Base-by-base conservation (phyloP, 305 asterid species). In the Fraxinus greggii region DNA sequence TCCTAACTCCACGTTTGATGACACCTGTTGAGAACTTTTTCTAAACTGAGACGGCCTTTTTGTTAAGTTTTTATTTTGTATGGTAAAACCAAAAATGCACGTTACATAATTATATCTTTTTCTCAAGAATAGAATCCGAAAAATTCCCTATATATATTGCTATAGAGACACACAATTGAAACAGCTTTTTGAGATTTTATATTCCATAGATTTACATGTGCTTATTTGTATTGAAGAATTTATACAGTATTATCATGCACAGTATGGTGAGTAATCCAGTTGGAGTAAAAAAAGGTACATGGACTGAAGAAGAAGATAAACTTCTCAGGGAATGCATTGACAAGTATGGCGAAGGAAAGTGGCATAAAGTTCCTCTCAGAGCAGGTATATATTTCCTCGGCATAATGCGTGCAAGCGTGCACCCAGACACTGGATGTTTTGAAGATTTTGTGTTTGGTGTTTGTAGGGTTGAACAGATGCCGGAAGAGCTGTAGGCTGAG, bases 401-500 rank as follows among this genome's bases (percentile, higher is more conserved):
- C 59, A 48, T 48, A 48, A 48, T 4, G 59, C 7, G 21, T 10
- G 51, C 51, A 42, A 42, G 17, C 17, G 17, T 3, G 21, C 59
- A 48, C 59, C 21, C 21, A 15, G 21, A 15, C 59, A 17, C 21
- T 17, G 21, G 59, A 48, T 17, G n/a, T 77, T 77, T 45, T 15
- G 33, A 38, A 33, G 17, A 29, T 45, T 48, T 2, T 7, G 17
- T 36, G 13, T 76, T 36, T 67, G 26, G 72, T 45, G 10, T 33
- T 45, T 24, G 59, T 86, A 85, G 89, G 87, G 76, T 28, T 88
- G 77, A 88, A 88, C 42, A 85, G 88, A 72, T 87, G 86, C 85
- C 72, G 88, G 12, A 88, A 88, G 76, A 87, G 90, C 76, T 88
- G 90, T 29, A 77, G 89, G 54, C 61, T 85, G 7, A 81, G 90